Evolutionary conservation across 805 yeast genomes (phyloP), one percentile per base, ranked within the genome.

Genomic region (Lipomyces sp.): DNA sequence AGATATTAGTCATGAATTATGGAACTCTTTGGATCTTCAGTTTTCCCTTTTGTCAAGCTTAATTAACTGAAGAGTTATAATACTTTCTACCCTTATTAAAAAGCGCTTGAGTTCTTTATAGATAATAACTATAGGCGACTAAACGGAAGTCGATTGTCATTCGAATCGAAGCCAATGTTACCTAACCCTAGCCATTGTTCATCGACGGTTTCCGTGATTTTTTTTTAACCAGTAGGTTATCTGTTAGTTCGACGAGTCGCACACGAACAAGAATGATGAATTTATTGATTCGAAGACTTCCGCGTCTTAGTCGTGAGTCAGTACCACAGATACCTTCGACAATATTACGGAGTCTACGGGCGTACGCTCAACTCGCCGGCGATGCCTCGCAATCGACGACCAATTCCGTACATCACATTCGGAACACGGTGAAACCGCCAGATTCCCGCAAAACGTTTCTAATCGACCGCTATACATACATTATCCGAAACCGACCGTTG

Each of bases 401-500:
- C 51, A 37, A 29, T 57, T 5, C 15, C 61, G 51, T 42, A 10
- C 18, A 30, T 0, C 34, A 45, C n/a, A 57, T n/a, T 24, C 65
- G 87, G 71, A 74, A 78, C 60, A 85, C 93, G 8, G 80, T 84
- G 63, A 93, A 93, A 76, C 86, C 86, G 18, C 74, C 81, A 56
- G 83, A 82, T 53, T 87, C 94, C 3, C 86, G 98, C 80, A 94
- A 94, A 80, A 92, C 98, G 0, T 92, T 86, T 73, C 81, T 94
- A 69, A 82, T 94, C 69, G 97, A 94, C 77, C 81, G 85, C 71
- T 94, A 94, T 81, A 85, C 90, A 67, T 79, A 88, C 69, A 76
- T 92, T 69, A 83, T 92, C 79, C 87, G 87, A 64, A 80, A 78
- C 35, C 86, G 86, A 76, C 87, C 90, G 50, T 86, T 93, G 56